Evolutionary conservation across 805 yeast species (phyloP).

Genomic region (Cephaloascus albidus): DNA sequence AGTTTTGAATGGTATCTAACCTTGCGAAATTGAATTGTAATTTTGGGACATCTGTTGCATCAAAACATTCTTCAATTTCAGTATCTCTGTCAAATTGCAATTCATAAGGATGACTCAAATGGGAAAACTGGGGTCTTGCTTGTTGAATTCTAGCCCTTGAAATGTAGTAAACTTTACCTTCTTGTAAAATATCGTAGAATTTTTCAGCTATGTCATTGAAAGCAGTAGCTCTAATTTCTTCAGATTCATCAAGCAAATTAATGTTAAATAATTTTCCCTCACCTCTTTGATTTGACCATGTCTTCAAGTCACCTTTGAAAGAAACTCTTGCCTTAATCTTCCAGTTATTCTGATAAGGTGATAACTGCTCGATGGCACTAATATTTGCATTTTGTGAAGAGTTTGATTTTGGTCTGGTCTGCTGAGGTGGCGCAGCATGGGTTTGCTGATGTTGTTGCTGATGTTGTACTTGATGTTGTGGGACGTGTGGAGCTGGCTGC

Average conservation of each 20-base stretch:
- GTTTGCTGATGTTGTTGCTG: constrained; percentile 4
- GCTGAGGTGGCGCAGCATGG: constrained; percentile 2
- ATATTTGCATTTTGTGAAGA: constrained; percentile 24
- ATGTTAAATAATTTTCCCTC: constrained; percentile 87
- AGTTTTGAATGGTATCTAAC: constrained; percentile 53
- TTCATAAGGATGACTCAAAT: constrained; percentile 83
- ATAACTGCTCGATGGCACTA: constrained; percentile 74
- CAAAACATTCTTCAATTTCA: constrained; percentile 57
- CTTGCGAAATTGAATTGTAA: constrained; percentile 68
- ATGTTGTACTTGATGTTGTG: constrained; percentile 4
- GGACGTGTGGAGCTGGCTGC: constrained; percentile 3
- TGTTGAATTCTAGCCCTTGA: constrained; percentile 73
- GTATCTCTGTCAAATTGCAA: constrained; percentile 75
- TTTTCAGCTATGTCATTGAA: constrained; percentile 82
- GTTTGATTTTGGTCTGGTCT: constrained; percentile 4
- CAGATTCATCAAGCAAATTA: constrained; percentile 86
- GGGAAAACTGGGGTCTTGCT: constrained; percentile 80
- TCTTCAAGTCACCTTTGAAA: constrained; percentile 76
- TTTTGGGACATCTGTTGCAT: constrained; percentile 61
- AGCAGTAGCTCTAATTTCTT: constrained; percentile 93
- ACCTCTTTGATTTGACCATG: constrained; percentile 81
- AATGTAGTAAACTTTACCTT: constrained; percentile 82
- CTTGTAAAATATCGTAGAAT: constrained; percentile 67
- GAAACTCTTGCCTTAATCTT: constrained; percentile 89
- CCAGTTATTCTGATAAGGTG: constrained; percentile 90